Evolutionary conservation across 345 rosid genomes (phyloP).

Genomic region (Rhizophora mangle): DNA sequence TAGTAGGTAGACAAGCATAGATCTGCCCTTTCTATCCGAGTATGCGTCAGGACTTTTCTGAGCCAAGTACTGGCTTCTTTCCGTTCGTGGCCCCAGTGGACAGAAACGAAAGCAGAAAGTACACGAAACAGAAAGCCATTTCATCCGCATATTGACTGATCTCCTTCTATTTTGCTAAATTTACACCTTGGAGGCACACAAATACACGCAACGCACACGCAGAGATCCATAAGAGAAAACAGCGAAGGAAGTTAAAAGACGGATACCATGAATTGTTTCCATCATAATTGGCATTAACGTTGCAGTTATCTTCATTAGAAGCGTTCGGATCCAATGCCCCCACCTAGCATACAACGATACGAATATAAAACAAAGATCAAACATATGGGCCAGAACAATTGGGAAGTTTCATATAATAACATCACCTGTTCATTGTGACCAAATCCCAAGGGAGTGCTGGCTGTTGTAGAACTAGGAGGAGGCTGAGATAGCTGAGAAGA

Average conservation of each 20-base stretch:
- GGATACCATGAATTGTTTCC: conserved; percentile 33
- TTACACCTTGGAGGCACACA: too few species aligned
- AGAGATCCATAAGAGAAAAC: too few species aligned
- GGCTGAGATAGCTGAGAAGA: conserved; percentile 44
- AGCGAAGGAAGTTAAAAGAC: background rate
- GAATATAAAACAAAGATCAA: conserved; percentile 2
- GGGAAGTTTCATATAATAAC: background rate
- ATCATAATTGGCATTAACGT: conserved; percentile 35
- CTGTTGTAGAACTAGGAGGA: conserved; percentile 20
- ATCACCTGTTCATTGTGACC: conserved; percentile 16
- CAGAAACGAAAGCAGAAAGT: conserved; percentile 10
- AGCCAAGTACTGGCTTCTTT: background rate
- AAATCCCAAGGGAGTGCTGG: conserved; percentile 40
- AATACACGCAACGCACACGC: background rate
- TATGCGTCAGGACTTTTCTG: conserved; percentile 27
- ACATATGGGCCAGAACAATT: background rate
- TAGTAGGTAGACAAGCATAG: conserved; percentile 10
- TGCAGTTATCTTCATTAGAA: conserved; percentile 39
- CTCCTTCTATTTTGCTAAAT: too few species aligned
- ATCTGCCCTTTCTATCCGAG: conserved; percentile 22
- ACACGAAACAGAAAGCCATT: conserved; percentile 13
- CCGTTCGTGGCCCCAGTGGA: conserved; percentile 6
- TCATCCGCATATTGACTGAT: conserved; percentile 12
- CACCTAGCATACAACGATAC: conserved; percentile 28
- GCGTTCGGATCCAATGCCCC: conserved; percentile 45